A percentile compares a stretch with the other conserved stretches of the same genome.
Conservation (phyloP, 202 grass and related monocot species). For the Elaeis oleifera region DNA sequence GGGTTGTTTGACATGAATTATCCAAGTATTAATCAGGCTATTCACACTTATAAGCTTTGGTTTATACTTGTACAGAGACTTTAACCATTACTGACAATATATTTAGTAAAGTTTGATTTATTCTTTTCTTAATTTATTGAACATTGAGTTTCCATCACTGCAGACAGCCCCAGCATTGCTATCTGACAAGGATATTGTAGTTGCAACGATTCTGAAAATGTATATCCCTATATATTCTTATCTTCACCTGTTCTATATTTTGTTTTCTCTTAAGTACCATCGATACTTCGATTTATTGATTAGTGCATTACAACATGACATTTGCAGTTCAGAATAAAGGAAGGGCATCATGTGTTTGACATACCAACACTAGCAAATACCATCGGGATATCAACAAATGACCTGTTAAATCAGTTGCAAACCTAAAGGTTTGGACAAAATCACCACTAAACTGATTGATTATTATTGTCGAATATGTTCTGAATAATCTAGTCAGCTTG, state of each 20-base stretch:
- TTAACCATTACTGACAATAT: neutral
- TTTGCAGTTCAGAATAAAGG: constrained; percentile 64
- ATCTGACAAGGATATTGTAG: constrained; percentile 57
- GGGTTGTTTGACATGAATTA: too few relatives aligned
- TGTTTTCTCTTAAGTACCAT: too few relatives aligned
- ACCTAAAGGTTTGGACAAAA: constrained; percentile 54
- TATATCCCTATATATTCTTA: constrained; percentile 10
- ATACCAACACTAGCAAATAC: constrained; percentile 65
- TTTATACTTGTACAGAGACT: neutral
- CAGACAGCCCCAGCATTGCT: constrained; percentile 73
- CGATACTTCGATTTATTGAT: too few relatives aligned
- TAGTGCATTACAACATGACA: constrained; percentile 5
- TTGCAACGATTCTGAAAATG: constrained; percentile 72
- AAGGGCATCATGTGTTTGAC: constrained; percentile 73
- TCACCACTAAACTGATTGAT: neutral
- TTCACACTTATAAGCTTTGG: too few relatives aligned
- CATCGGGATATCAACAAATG: constrained; percentile 40
- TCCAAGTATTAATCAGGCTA: too few relatives aligned
- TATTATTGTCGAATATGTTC: neutral
- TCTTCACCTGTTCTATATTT: too few relatives aligned
- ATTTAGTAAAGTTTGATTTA: constrained; percentile 16
- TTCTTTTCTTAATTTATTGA: constrained; percentile 14
- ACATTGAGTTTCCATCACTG: constrained; percentile 27
- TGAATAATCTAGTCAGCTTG: too few relatives aligned
- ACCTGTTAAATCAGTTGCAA: constrained; percentile 64